Evolutionary conservation across 2,329 filamentous ascomycete species (phyloP).

Genomic region (Pseudocercospora musae): DNA sequence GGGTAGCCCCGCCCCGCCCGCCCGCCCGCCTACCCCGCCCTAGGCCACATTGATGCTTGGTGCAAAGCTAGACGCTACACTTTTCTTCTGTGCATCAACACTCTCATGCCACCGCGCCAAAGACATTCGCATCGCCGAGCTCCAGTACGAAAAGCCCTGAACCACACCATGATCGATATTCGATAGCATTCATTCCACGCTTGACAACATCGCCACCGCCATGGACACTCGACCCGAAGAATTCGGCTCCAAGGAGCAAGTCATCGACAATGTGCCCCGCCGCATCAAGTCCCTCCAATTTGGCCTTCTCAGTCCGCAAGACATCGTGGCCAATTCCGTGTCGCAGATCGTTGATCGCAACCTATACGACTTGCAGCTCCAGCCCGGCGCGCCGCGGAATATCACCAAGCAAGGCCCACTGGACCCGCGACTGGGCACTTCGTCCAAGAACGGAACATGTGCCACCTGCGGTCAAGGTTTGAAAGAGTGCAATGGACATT

Average conservation of each 20-base stretch:
- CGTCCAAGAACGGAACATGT: conserved; percentile 76
- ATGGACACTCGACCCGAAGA: conserved; percentile 21
- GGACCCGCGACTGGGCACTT: conserved; percentile 83
- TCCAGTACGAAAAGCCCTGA: background rate
- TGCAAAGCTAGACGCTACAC: too few species aligned
- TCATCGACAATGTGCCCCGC: conserved; percentile 83
- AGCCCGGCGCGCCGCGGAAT: conserved; percentile 55
- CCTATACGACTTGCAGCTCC: conserved; percentile 76
- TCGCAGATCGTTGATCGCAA: conserved; percentile 91
- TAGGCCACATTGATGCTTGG: background rate
- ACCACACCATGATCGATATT: conserved; percentile 9
- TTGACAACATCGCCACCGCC: conserved; percentile 2
- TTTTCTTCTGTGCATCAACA: too few species aligned
- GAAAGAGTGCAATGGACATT: conserved; percentile 88
- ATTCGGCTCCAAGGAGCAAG: conserved; percentile 68
- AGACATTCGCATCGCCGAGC: background rate
- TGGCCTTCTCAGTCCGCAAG: conserved; percentile 80
- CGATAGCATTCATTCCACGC: conserved; percentile 15
- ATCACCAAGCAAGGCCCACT: conserved; percentile 81
- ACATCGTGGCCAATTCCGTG: conserved; percentile 93
- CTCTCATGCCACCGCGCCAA: too few species aligned
- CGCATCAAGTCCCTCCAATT: conserved; percentile 92
- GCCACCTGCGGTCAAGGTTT: conserved; percentile 78
- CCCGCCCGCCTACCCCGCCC: background rate
- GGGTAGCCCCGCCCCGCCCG: too few species aligned